Percentiles rank a stretch among this genome's conserved stretches.
phyloP scores from a whole-genome alignment of 2,329 filamentous ascomycete genomes.

The Pseudogymnoascus sp. region DNA sequence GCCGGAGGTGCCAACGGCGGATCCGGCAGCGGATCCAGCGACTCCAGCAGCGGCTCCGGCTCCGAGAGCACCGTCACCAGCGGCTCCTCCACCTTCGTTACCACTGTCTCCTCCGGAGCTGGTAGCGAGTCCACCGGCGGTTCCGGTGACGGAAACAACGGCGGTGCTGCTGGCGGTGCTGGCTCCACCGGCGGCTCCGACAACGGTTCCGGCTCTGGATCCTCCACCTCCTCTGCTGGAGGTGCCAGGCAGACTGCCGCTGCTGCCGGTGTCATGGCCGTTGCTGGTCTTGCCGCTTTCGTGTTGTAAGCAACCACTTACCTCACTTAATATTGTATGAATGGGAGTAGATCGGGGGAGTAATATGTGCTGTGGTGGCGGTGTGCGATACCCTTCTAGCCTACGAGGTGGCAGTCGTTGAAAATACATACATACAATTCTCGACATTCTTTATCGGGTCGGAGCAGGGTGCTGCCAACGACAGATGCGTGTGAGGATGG shows the following conservation, averaged over 20 bases:
- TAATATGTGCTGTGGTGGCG: not conserved
- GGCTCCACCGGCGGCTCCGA: constrained; percentile 9
- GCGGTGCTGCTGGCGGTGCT: constrained; percentile 12
- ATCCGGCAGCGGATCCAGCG: not conserved
- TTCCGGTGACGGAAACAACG: not conserved
- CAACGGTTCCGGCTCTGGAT: not conserved
- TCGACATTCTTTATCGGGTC: constrained; percentile 1
- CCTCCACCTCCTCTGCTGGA: constrained; percentile 12
- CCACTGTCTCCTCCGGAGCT: constrained; percentile 15
- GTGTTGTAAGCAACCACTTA: constrained; percentile 2
- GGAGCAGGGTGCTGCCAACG: not conserved
- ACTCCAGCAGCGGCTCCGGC: constrained; percentile 17
- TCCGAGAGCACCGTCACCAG: constrained; percentile 18
- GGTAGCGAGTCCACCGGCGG: constrained; percentile 4
- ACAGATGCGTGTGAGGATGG: not conserved
- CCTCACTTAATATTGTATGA: not conserved
- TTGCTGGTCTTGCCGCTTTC: constrained; percentile 7
- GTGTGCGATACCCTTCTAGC: constrained; percentile 5
- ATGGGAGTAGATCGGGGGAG: not conserved
- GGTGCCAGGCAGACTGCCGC: constrained; percentile 5
- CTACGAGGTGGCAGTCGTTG: not conserved
- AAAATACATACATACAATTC: not conserved
- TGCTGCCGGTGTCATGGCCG: constrained; percentile 6
- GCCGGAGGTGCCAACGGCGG: not conserved
- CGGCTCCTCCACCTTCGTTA: constrained; percentile 18